A percentile compares a stretch with the other conserved stretches of the same genome.
These are phyloP conservation scores for Colletotrichum acutatum DNA, from an alignment of 2,329 filamentous ascomycete genomes.

Conservation along the genomic window DNA sequence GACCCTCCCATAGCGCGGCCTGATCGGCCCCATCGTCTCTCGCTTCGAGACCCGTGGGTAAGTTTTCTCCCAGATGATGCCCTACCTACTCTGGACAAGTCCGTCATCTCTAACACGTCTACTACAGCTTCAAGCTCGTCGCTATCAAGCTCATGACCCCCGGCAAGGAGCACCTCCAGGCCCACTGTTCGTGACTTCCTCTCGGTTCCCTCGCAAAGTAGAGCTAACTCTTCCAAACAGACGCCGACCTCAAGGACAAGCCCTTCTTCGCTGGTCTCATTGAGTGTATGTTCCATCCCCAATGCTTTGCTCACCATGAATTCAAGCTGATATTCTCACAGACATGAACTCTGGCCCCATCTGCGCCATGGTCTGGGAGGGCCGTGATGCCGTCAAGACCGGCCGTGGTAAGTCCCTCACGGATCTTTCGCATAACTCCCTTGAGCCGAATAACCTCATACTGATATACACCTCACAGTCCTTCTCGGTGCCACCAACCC, in stretches of 20 bases:
- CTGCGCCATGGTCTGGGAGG: conserved; percentile 99
- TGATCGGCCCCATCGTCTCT: conserved; percentile 96
- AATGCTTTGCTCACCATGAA: neutral
- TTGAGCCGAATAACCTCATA: conserved; percentile 37
- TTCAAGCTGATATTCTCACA: conserved; percentile 50
- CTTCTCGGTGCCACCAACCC: conserved; percentile 99
- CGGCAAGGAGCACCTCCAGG: conserved; percentile 94
- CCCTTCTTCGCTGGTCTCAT: conserved; percentile 97
- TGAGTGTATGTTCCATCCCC: conserved; percentile 72
- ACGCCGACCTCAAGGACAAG: conserved; percentile 91
- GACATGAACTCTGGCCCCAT: conserved; percentile 98
- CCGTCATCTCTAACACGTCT: conserved; percentile 5
- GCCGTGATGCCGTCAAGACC: conserved; percentile 98
- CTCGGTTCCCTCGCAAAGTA: conserved; percentile 25
- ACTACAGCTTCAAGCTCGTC: conserved; percentile 89
- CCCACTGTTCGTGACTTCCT: conserved; percentile 76
- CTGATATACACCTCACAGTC: conserved; percentile 54
- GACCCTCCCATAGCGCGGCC: conserved; percentile 77
- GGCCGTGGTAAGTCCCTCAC: conserved; percentile 76
- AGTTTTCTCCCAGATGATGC: conserved; percentile 44
- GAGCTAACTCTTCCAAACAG: conserved; percentile 51
- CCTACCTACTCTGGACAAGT: neutral
- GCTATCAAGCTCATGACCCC: conserved; percentile 96
- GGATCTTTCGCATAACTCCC: neutral
- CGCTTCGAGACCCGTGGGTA: conserved; percentile 98